Evolutionary conservation across 179 eudicot species (phyloP).

Genomic region (Corrigiola litoralis): DNA sequence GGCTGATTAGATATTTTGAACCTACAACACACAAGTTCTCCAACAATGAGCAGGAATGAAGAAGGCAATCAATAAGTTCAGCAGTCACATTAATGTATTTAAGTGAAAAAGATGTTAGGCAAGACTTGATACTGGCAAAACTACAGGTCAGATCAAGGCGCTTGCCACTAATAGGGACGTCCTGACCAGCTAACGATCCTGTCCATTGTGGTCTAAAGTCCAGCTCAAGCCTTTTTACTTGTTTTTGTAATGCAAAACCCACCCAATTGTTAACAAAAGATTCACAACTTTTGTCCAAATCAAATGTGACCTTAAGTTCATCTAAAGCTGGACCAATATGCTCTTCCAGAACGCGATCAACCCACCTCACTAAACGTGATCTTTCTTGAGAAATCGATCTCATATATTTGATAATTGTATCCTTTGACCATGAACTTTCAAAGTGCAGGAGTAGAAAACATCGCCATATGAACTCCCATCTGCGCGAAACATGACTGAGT

Average conservation of each 20-base stretch:
- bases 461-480: no score
- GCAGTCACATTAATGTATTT: not conserved
- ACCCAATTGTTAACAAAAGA: slow-evolving; percentile 8
- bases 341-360: not conserved
- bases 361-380: not conserved
- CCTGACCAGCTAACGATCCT: no score
- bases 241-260: slow-evolving; percentile 5
- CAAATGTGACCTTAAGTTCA: slow-evolving; percentile 3
- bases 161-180: no score
- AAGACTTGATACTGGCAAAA: no score
- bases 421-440: not conserved
- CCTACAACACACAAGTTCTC: not conserved
- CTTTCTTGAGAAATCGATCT: no score
- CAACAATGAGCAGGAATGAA: not conserved
- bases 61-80: not conserved
- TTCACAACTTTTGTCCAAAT: not conserved
- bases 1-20: not conserved
- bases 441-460: no score
- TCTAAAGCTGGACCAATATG: not conserved
- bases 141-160: no score
- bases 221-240: not conserved
- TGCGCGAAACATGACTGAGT: not conserved
- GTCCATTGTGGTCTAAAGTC: not conserved
- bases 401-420: no score
- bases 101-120: no score